These are phyloP conservation scores for Scedosporium apiospermum DNA, from an alignment of 2,329 filamentous ascomycete species.

Conservation along the genomic window DNA sequence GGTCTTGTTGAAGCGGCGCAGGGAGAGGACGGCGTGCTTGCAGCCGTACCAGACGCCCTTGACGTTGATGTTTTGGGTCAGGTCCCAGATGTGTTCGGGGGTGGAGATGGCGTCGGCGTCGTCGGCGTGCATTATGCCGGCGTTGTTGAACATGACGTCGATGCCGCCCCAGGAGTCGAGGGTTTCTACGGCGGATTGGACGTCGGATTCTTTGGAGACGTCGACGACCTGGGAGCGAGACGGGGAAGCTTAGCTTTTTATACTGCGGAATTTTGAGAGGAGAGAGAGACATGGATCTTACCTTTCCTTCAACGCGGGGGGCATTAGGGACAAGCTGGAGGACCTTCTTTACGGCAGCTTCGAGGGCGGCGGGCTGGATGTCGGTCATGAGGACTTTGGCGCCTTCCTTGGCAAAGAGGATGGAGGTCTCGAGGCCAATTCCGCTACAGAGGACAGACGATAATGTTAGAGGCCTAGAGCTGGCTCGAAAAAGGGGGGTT, in stretches of 20 bases:
- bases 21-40: conserved; percentile 79
- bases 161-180: conserved; percentile 79
- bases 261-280: not conserved
- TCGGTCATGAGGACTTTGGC: conserved; percentile 80
- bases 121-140: conserved; percentile 87
- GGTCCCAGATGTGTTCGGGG: conserved; percentile 84
- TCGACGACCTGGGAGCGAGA: conserved; percentile 38
- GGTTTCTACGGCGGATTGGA: conserved; percentile 63
- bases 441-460: not conserved
- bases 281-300: conserved; percentile 18
- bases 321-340: conserved; percentile 59
- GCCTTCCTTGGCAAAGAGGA: conserved; percentile 83
- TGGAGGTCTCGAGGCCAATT: conserved; percentile 84
- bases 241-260: not conserved
- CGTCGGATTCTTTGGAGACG: conserved; percentile 75
- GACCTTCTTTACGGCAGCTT: conserved; percentile 66
- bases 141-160: conserved; percentile 95
- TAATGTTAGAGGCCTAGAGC: not conserved
- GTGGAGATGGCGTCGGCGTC: conserved; percentile 76
- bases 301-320: conserved; percentile 49
- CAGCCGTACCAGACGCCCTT: conserved; percentile 96
- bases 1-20: conserved; percentile 72
- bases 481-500: not conserved
- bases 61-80: conserved; percentile 90
- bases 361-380: conserved; percentile 68